Conservation (phyloP, 495 filamentous ascomycete species). For the Tricharina praecox region DNA sequence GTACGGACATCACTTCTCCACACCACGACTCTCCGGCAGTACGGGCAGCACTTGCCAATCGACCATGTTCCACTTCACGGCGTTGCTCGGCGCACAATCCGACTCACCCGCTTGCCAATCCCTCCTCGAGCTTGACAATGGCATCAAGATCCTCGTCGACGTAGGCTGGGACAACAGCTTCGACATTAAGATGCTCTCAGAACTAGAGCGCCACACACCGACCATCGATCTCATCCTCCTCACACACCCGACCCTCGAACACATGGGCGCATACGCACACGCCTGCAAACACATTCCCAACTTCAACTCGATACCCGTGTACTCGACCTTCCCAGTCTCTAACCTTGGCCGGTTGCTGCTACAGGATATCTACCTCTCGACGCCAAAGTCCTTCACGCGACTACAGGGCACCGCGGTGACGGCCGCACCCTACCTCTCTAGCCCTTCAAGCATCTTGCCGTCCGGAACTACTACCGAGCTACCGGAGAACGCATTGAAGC, state of each 20-base stretch:
- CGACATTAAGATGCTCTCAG: constrained; percentile 57
- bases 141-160: constrained; percentile 84
- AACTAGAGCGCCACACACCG: constrained; percentile 53
- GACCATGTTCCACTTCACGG: constrained; percentile 86
- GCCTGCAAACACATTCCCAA: constrained; percentile 91
- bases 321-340: constrained; percentile 85
- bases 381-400: constrained; percentile 67
- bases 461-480: constrained; percentile 10
- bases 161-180: constrained; percentile 93
- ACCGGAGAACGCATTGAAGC: constrained; percentile 19
- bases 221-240: constrained; percentile 88
- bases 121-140: constrained; percentile 86
- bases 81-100: constrained; percentile 78
- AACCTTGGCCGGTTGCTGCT: constrained; percentile 77
- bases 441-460: constrained; percentile 34
- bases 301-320: constrained; percentile 86
- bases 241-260: constrained; percentile 77
- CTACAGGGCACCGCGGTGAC: constrained; percentile 38
- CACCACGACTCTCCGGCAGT: no score
- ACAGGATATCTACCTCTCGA: constrained; percentile 83
- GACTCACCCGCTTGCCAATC: constrained; percentile 79
- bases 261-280: constrained; percentile 86
- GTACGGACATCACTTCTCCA: no score
- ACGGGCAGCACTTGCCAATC: neutral
- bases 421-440: constrained; percentile 29